Evolutionary conservation across 2,329 filamentous ascomycete genomes (phyloP), one percentile per base, ranked within the genome.

Genomic region (Pseudogymnoascus sp.): DNA sequence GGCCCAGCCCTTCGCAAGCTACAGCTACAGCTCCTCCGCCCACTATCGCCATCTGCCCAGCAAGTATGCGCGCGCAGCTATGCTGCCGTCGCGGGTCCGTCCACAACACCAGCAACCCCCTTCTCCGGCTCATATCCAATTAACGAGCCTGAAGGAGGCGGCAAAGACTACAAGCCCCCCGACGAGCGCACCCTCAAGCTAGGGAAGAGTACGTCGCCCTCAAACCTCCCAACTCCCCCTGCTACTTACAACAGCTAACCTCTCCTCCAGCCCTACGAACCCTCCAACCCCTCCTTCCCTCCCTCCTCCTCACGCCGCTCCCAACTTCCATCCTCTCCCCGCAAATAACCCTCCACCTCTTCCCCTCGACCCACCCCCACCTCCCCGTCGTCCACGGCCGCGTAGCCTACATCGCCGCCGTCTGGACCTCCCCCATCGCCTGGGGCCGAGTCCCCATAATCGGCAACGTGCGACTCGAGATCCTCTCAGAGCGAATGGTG

Each of bases 371-470:
- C 0, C 90, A 96, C 71, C 91, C 90, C 2, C 89, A 93, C 74
- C 89, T 99, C 2, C 95, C 95, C 35, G 89, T 86, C n/a, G 95
- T 97, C 42, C 91, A 90, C 29, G 95, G 95, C 61, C 86, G 90
- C 56, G 89, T 97, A 37, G 89, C 91, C 59, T 99, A 99, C 75
- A 89, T 89, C 37, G 93, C 95, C 16, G 95, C 95, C 2, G 80
- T 99, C 38, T 97, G 93, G 93, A 97, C 95, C 0, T 92, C 93
- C 0, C 95, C 95, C 0, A 88, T 99, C 61, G 93, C 93, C 31
- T 99, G 95, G 95, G 96, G 96, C 71, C 86, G 90, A 29, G 83
- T 99, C 1, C 95, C 95, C 2, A 85, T 97, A 19, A 83, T 97
- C 33, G 93, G 93, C 68, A 96, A 96, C 71, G 91, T 97, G 50